phyloP scores from a whole-genome alignment of 331 rosid species.

The Stylosanthes scabra region DNA sequence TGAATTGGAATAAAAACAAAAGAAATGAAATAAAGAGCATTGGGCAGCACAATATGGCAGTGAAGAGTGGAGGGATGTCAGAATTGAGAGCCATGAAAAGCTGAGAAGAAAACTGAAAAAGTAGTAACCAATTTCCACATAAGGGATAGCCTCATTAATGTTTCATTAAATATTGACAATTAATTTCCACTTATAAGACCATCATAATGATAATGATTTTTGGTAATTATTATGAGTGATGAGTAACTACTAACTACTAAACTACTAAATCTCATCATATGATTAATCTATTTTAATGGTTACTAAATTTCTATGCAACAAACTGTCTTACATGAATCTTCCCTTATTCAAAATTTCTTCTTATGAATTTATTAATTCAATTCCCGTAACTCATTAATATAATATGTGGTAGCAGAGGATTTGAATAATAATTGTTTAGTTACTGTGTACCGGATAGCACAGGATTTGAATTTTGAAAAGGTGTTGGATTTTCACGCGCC shows the following conservation, averaged over 20 bases:
- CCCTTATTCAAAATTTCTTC: too few species aligned
- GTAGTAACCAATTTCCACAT: neutral
- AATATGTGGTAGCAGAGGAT: neutral
- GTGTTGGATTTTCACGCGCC: neutral
- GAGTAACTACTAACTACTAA: too few species aligned
- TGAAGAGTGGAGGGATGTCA: neutral
- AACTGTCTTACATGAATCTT: too few species aligned
- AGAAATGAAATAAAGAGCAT: conserved; percentile 2
- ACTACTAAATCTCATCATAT: too few species aligned
- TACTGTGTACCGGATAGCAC: conserved; percentile 1
- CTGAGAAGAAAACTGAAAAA: neutral
- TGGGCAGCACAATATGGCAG: neutral
- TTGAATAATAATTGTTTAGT: neutral
- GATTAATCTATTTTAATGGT: too few species aligned
- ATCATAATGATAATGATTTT: too few species aligned
- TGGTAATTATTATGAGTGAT: too few species aligned
- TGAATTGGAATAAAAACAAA: too few species aligned
- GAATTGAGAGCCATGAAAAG: neutral
- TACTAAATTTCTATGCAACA: too few species aligned
- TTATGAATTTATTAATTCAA: neutral
- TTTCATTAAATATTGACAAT: neutral
- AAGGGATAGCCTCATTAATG: neutral
- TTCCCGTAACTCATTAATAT: too few species aligned
- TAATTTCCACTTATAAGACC: neutral
- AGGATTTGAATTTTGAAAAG: conserved; percentile 60